phyloP scores from a whole-genome alignment of 1,139 yeast species.

The Candida tropicalis region DNA sequence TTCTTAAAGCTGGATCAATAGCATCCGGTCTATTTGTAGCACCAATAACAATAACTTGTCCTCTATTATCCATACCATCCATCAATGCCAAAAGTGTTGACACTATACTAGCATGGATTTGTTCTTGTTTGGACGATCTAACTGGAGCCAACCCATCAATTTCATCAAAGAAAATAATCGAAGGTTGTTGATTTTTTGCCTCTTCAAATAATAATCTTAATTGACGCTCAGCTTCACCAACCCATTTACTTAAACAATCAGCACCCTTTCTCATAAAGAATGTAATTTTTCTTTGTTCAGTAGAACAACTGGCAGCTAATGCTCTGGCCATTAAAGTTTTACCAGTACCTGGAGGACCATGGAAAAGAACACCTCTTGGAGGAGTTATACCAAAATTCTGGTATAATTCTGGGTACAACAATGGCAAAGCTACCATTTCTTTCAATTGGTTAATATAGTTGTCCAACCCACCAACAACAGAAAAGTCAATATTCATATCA shows the following conservation, averaged over 20 bases:
- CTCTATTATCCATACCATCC: slow-evolving; percentile 99
- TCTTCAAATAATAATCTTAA: slow-evolving; percentile 88
- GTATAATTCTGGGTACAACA: slow-evolving; percentile 91
- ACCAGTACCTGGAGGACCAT: slow-evolving; percentile 99
- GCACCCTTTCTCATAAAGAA: slow-evolving; percentile 99
- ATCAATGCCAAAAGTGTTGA: slow-evolving; percentile 90
- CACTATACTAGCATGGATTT: slow-evolving; percentile 96
- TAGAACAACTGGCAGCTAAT: slow-evolving; percentile 90
- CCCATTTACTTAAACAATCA: slow-evolving; percentile 97
- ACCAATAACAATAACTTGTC: slow-evolving; percentile 97
- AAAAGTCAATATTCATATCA: slow-evolving; percentile 89
- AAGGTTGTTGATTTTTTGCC: slow-evolving; percentile 94
- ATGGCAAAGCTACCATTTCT: slow-evolving; percentile 95
- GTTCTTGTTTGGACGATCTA: slow-evolving; percentile 95
- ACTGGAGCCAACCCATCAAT: slow-evolving; percentile 99
- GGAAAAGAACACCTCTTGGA: slow-evolving; percentile 96
- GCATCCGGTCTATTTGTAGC: slow-evolving; percentile 99
- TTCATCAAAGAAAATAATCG: slow-evolving; percentile 94
- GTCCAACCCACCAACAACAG: slow-evolving; percentile 90
- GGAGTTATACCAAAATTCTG: slow-evolving; percentile 91
- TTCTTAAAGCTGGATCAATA: slow-evolving; percentile 92
- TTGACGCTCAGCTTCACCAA: slow-evolving; percentile 98
- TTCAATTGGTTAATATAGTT: slow-evolving; percentile 88
- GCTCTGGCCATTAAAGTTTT: slow-evolving; percentile 98
- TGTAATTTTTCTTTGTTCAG: slow-evolving; percentile 80